Evolutionary conservation across 2,329 filamentous ascomycete genomes (phyloP), one percentile per base, ranked within the genome.

Genomic region (Byssoonygena ceratinophila): DNA sequence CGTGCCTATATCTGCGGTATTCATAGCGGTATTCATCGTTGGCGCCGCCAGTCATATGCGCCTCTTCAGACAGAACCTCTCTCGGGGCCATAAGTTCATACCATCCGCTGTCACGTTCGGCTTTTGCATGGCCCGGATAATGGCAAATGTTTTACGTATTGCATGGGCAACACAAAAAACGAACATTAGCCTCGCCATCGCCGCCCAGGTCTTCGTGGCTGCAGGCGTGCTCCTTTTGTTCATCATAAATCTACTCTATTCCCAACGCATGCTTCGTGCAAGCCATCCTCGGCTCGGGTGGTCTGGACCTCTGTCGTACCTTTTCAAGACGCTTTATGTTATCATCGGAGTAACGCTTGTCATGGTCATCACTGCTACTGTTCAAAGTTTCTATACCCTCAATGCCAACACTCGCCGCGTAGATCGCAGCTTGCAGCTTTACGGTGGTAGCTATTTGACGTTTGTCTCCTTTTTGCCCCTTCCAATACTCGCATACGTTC

Each of bases 201-300:
- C 78, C 0, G 79, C 85, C 2, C 74, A 75, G 58, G 78, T 92
- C 62, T 82, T 92, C 60, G 79, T 87, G 53, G 79, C 82, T 41
- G 82, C 84, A 0, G 87, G 87, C 39, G 81, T 89, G 14, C 65
- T 94, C 31, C 67, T 94, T 6, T 71, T 94, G 23, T 91, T 86
- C 67, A 70, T 91, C 60, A 72, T 88, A 67, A 92, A 94, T 69
- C 69, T 94, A 39, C 71, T 92, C 61, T 86, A 90, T 63, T 70
- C 83, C 0, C 85, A 88, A 67, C 81, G 88, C 43, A 75, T 94
- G 23, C 67, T 92, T 16, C 78, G 88, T 51, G 84, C 84, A 3
- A 78, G 80, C 43, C 85, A 90, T 61, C 86, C 87, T 0, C 63
- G 66, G 1, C 64, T 87, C 29, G 87, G 86, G 54, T 91, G 87